Conservation (phyloP, 805 yeast species). For the Kluyveromyces nonfermentans region DNA sequence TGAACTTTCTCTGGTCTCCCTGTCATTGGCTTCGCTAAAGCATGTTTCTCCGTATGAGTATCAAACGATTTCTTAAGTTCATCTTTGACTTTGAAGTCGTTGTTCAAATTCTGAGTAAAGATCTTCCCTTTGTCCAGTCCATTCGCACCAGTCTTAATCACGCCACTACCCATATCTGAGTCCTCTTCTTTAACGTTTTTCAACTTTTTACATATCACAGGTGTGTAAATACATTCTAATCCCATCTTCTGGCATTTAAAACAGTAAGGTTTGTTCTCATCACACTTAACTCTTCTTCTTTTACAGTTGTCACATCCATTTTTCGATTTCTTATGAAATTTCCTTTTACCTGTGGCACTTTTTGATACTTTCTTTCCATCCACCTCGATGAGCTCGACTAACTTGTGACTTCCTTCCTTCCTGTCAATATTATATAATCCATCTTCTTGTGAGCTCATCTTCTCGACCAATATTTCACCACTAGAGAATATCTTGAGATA, state of each 20-base stretch:
- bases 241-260: conserved; percentile 72
- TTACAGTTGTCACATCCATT: conserved; percentile 88
- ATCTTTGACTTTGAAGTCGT: neutral
- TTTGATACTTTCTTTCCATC: conserved; percentile 34
- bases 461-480: neutral
- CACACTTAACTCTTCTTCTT: conserved; percentile 85
- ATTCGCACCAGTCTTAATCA: conserved; percentile 12
- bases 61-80: neutral
- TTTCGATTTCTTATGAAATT: conserved; percentile 82
- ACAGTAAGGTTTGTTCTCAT: conserved; percentile 75
- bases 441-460: neutral
- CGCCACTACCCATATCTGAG: conserved; percentile 1
- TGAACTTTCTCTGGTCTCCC: conserved; percentile 4
- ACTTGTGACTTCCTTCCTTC: neutral
- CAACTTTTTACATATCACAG: conserved; percentile 19
- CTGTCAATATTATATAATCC: neutral
- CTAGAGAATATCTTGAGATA: neutral
- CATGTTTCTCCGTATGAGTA: neutral
- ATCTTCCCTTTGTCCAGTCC: neutral
- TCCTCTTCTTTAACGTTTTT: conserved; percentile 7
- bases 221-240: conserved; percentile 59
- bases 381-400: conserved; percentile 29
- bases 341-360: conserved; percentile 60
- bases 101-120: neutral
- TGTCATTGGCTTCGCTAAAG: neutral